phyloP scores from a whole-genome alignment of 169 alveolate species.

The Toxoplasma gondii region DNA sequence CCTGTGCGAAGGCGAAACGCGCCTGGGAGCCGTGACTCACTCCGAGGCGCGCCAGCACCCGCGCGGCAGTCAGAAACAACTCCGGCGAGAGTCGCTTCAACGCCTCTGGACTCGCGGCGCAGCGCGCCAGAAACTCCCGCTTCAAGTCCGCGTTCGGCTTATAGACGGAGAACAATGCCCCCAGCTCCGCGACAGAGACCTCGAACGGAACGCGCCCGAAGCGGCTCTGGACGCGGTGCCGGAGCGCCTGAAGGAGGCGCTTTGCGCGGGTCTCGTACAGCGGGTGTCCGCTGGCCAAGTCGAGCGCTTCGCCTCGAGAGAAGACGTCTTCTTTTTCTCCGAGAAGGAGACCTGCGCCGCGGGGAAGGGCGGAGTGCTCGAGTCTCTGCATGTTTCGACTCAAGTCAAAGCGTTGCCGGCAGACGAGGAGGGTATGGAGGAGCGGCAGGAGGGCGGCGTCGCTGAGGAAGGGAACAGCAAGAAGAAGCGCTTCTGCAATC shows the following conservation, averaged over 20 bases:
- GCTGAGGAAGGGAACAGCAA: neutral
- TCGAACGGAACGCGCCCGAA: neutral
- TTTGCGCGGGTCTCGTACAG: slow-evolving; percentile 50
- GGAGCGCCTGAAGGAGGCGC: slow-evolving; percentile 56
- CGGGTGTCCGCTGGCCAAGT: slow-evolving; percentile 19
- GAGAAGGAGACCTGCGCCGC: neutral
- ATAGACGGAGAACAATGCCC: slow-evolving; percentile 26
- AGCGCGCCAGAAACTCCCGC: slow-evolving; percentile 38
- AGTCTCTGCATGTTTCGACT: neutral
- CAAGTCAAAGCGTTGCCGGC: slow-evolving; percentile 37
- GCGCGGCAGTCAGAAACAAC: slow-evolving; percentile 31
- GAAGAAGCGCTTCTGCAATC: slow-evolving; percentile 25
- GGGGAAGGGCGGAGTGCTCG: neutral
- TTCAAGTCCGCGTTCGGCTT: slow-evolving; percentile 46
- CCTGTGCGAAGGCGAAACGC: slow-evolving; percentile 62
- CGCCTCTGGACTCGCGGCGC: slow-evolving; percentile 35
- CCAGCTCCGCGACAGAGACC: slow-evolving; percentile 22
- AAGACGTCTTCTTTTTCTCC: neutral
- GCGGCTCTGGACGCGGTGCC: slow-evolving; percentile 46
- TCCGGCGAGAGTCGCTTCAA: slow-evolving; percentile 55
- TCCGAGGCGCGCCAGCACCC: slow-evolving; percentile 45
- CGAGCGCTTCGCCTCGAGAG: neutral
- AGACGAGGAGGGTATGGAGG: slow-evolving; percentile 38
- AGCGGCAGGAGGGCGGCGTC: slow-evolving; percentile 38
- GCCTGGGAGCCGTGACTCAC: slow-evolving; percentile 59